A percentile compares a stretch with the other conserved stretches of the same genome.
Evolutionary conservation across 1,284 basidiomycete species (phyloP).

Genomic region (Pseudomicrostroma phylloplanum): DNA sequence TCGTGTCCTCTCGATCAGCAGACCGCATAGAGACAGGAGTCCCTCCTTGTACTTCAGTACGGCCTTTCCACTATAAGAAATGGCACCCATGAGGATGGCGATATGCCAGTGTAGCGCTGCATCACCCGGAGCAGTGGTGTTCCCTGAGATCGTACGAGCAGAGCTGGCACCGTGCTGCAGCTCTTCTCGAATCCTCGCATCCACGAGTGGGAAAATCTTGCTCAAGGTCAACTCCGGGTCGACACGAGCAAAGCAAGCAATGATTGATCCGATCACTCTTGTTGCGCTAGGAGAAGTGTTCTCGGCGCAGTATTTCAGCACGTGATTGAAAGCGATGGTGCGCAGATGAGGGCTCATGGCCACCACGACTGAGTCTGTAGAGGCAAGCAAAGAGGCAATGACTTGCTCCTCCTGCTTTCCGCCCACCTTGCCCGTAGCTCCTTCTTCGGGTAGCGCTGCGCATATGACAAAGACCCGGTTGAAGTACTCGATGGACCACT

Average conservation of each 20-base stretch:
- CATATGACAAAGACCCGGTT: slow-evolving; percentile 78
- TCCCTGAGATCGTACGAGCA: slow-evolving; percentile 77
- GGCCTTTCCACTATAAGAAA: slow-evolving; percentile 28
- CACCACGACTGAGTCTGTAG: slow-evolving; percentile 76
- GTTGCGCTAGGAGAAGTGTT: slow-evolving; percentile 72
- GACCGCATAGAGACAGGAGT: slow-evolving; percentile 64
- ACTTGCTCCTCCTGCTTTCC: slow-evolving; percentile 80
- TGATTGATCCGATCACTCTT: slow-evolving; percentile 78
- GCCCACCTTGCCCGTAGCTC: slow-evolving; percentile 64
- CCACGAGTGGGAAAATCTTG: slow-evolving; percentile 74
- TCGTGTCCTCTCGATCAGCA: slow-evolving; percentile 72
- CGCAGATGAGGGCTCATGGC: slow-evolving; percentile 83
- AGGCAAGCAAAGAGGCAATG: slow-evolving; percentile 71
- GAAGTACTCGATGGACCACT: slow-evolving; percentile 85
- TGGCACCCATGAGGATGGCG: slow-evolving; percentile 42
- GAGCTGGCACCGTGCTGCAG: slow-evolving; percentile 87
- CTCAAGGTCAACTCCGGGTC: slow-evolving; percentile 70
- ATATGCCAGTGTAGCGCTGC: slow-evolving; percentile 86
- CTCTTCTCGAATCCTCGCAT: slow-evolving; percentile 74
- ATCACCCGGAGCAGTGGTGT: slow-evolving; percentile 75
- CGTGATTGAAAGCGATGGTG: slow-evolving; percentile 74
- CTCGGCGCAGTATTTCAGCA: slow-evolving; percentile 72
- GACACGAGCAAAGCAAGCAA: slow-evolving; percentile 76
- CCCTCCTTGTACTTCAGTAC: slow-evolving; percentile 66
- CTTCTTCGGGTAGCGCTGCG: slow-evolving; percentile 90